Conservation (phyloP, 495 filamentous ascomycete genomes). For the Neurospora sp. region DNA sequence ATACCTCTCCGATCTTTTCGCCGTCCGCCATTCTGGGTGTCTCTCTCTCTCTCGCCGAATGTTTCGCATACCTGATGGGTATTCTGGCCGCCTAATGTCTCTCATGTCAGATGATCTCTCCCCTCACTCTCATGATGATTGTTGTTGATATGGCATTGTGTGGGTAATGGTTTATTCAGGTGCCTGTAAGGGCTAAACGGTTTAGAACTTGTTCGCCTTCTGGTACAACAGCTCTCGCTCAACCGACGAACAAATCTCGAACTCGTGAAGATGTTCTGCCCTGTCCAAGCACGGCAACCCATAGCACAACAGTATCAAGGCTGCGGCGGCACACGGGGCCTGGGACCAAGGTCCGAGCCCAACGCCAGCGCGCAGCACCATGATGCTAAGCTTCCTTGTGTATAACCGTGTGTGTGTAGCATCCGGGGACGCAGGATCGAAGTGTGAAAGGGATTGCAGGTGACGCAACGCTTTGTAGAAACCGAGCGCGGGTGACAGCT, state of each 20-base stretch:
- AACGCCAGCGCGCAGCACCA: not conserved
- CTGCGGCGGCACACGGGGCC: not conserved
- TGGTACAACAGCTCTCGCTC: not conserved
- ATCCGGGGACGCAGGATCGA: not conserved
- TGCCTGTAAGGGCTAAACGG: not conserved
- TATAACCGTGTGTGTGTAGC: not conserved
- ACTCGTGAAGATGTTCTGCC: not conserved
- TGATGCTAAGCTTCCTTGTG: not conserved
- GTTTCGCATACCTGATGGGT: constrained; percentile 39
- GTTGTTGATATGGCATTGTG: constrained; percentile 10
- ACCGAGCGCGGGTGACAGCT: constrained; percentile 2
- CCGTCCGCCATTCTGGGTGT: not conserved
- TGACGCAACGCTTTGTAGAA: not conserved
- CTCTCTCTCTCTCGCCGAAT: constrained; percentile 15
- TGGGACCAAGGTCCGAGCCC: not conserved
- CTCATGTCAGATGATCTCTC: constrained; percentile 33
- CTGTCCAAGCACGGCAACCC: not conserved
- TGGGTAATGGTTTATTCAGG: not conserved
- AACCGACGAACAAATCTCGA: not conserved
- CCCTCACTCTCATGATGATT: constrained; percentile 9
- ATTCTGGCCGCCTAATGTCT: constrained; percentile 37
- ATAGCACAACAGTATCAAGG: not conserved
- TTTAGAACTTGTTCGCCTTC: constrained; percentile 9
- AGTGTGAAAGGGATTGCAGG: not conserved
- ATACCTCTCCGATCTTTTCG: constrained; percentile 9